Conservation (phyloP, 495 filamentous ascomycete species). For the Lophium mytilinum region DNA sequence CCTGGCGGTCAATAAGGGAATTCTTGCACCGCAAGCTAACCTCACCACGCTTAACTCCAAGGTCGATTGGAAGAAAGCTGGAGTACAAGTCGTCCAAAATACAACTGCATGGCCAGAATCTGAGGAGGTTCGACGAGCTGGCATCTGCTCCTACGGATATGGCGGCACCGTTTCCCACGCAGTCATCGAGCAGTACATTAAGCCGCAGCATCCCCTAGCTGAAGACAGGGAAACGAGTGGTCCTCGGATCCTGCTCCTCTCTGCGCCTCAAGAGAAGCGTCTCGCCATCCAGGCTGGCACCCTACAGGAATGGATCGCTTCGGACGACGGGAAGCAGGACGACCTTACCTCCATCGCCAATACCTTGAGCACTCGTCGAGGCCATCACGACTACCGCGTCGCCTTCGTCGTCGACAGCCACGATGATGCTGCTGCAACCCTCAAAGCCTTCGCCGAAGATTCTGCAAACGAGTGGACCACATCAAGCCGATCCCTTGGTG, state of each 20-base stretch:
- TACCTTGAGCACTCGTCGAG: slow-evolving; percentile 28
- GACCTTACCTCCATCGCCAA: slow-evolving; percentile 15
- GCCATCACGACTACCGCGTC: slow-evolving; percentile 29
- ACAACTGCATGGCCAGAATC: slow-evolving; percentile 15
- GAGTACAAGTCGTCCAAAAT: slow-evolving; percentile 23
- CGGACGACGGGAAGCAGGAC: slow-evolving; percentile 9
- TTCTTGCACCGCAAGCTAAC: slow-evolving; percentile 30
- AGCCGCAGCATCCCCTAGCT: background rate
- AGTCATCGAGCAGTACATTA: slow-evolving; percentile 28
- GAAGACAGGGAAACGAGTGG: background rate
- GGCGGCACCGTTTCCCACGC: slow-evolving; percentile 40
- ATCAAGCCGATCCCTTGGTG: slow-evolving; percentile 19
- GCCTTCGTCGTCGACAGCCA: slow-evolving; percentile 20
- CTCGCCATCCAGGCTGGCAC: slow-evolving; percentile 16
- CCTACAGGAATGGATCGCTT: slow-evolving; percentile 6
- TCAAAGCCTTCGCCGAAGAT: slow-evolving; percentile 18
- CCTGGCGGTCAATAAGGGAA: slow-evolving; percentile 29
- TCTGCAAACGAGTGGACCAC: slow-evolving; percentile 14
- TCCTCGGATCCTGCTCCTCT: slow-evolving; percentile 23
- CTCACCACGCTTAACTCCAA: slow-evolving; percentile 35
- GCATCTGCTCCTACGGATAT: slow-evolving; percentile 39
- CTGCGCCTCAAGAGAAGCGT: slow-evolving; percentile 34
- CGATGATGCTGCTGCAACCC: slow-evolving; percentile 19
- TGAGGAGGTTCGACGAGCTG: slow-evolving; percentile 27
- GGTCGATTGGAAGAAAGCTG: slow-evolving; percentile 18